Conservation (phyloP, 2,329 filamentous ascomycete genomes). For the Talaromyces piceae region DNA sequence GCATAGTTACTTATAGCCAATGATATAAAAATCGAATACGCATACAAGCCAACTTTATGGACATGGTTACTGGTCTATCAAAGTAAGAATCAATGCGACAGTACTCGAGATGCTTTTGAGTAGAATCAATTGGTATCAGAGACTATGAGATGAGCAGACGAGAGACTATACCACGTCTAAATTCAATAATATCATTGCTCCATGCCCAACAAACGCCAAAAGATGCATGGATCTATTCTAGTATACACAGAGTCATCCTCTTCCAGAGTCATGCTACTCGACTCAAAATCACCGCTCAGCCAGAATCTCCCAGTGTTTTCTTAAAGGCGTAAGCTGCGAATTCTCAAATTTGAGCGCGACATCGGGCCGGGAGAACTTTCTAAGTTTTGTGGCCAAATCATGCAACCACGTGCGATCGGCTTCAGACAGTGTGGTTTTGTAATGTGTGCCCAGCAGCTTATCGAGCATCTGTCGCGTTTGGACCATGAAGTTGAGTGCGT, state of each 20-base stretch:
- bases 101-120: too few relatives aligned
- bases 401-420: constrained; percentile 17
- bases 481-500: constrained; percentile 17
- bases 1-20: too few relatives aligned
- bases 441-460: constrained; percentile 23
- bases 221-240: neutral
- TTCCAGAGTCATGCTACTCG: neutral
- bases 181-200: neutral
- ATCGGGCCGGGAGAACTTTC: constrained; percentile 23
- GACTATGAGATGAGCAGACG: neutral
- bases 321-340: constrained; percentile 17
- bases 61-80: too few relatives aligned
- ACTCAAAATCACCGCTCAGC: neutral
- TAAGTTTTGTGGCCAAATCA: constrained; percentile 20
- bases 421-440: constrained; percentile 18
- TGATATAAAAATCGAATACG: too few relatives aligned
- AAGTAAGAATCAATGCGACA: too few relatives aligned
- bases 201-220: neutral
- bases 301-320: constrained; percentile 14
- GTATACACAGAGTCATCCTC: neutral
- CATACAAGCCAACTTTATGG: too few relatives aligned
- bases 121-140: neutral
- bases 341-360: constrained; percentile 13
- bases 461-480: constrained; percentile 29
- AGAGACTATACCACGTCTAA: neutral